These are phyloP conservation scores for Musa balbisiana DNA, from an alignment of 202 grass and related monocot genomes.

Conservation along the genomic window DNA sequence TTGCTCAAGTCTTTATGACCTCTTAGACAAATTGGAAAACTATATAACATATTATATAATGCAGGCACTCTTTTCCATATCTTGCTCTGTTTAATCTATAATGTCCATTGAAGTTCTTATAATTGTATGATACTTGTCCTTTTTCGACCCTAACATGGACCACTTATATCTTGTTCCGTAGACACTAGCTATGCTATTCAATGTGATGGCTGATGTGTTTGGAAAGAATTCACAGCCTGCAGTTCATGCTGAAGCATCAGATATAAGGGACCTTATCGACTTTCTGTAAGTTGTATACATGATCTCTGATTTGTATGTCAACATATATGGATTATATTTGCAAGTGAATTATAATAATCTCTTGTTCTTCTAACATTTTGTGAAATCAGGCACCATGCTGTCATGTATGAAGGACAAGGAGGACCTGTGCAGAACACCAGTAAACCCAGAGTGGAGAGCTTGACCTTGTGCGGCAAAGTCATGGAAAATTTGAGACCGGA, in stretches of 20 bases:
- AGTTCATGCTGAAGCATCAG: constrained; percentile 68
- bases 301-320: neutral
- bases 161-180: constrained; percentile 24
- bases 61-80: neutral
- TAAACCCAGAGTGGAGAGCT: constrained; percentile 91
- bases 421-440: constrained; percentile 77
- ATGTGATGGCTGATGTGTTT: constrained; percentile 80
- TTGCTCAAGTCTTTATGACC: too few species aligned
- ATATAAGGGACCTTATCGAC: constrained; percentile 86
- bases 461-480: constrained; percentile 88
- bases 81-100: neutral
- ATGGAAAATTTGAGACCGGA: constrained; percentile 67
- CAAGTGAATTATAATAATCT: neutral
- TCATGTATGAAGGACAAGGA: constrained; percentile 99
- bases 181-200: constrained; percentile 93
- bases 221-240: constrained; percentile 75
- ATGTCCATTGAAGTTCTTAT: too few species aligned
- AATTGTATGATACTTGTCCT: neutral
- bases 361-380: neutral
- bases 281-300: constrained; percentile 63
- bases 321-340: neutral
- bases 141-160: neutral
- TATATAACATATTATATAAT: neutral
- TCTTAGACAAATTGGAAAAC: neutral
- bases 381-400: constrained; percentile 73